These are phyloP conservation scores for Hyphodiscus sp. DNA, from an alignment of 2,329 filamentous ascomycete genomes.

Conservation along the genomic window DNA sequence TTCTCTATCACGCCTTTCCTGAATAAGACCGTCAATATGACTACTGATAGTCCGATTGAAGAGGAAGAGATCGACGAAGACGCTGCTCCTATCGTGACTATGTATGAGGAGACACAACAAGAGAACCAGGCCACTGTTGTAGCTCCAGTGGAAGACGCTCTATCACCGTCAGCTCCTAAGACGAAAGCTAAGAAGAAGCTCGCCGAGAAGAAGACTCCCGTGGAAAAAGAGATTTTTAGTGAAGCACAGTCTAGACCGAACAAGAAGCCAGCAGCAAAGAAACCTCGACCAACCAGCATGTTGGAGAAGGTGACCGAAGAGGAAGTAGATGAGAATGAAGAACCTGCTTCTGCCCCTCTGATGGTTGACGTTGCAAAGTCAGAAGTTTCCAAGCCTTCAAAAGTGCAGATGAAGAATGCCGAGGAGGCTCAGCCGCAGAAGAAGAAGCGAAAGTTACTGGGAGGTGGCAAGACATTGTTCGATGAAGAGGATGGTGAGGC, in stretches of 20 bases:
- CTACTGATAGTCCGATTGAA: slow-evolving; percentile 31
- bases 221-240: slow-evolving; percentile 37
- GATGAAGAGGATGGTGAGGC: slow-evolving; percentile 59
- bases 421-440: slow-evolving; percentile 38
- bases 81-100: neutral
- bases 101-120: neutral
- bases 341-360: slow-evolving; percentile 24
- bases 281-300: slow-evolving; percentile 23
- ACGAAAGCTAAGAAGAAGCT: slow-evolving; percentile 21
- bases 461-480: slow-evolving; percentile 59
- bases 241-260: slow-evolving; percentile 32
- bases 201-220: slow-evolving; percentile 11
- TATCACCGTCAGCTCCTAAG: slow-evolving; percentile 11
- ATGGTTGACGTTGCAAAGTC: slow-evolving; percentile 4
- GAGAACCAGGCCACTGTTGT: neutral
- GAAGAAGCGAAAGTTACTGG: slow-evolving; percentile 69
- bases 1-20: slow-evolving; percentile 95
- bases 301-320: slow-evolving; percentile 38
- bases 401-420: slow-evolving; percentile 11
- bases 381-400: slow-evolving; percentile 8
- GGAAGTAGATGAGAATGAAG: slow-evolving; percentile 21
- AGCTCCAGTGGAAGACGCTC: neutral
- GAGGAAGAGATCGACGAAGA: slow-evolving; percentile 7
- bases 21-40: slow-evolving; percentile 61
- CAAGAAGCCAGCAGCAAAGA: slow-evolving; percentile 29